A percentile compares a stretch with the other conserved stretches of the same genome.
Conservation (phyloP, 176 grass and related monocot genomes). For the Eragrostis nindensis region DNA sequence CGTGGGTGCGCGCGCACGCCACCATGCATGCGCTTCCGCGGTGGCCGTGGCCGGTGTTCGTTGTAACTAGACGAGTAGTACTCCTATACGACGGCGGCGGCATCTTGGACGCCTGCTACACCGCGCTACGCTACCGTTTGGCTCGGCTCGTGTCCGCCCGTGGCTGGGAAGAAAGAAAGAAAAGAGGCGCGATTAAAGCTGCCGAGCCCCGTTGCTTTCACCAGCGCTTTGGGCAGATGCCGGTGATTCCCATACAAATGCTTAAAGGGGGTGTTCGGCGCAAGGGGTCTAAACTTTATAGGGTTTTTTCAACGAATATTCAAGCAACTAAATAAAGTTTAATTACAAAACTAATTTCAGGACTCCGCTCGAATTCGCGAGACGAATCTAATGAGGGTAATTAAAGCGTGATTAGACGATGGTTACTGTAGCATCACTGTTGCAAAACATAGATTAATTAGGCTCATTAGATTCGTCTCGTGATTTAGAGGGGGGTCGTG, state of each 20-base stretch:
- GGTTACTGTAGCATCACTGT: too few species aligned
- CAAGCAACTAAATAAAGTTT: too few species aligned
- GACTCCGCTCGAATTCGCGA: too few species aligned
- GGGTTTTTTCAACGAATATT: too few species aligned
- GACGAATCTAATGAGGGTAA: too few species aligned
- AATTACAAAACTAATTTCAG: too few species aligned
- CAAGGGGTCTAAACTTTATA: too few species aligned
- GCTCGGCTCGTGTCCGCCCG: background rate
- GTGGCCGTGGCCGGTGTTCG: background rate
- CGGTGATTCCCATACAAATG: conserved; percentile 76
- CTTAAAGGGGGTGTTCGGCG: too few species aligned
- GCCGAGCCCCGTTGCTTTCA: conserved; percentile 37
- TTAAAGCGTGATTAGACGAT: too few species aligned
- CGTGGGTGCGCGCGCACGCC: background rate
- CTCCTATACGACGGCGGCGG: background rate
- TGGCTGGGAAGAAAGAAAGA: background rate
- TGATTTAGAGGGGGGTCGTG: too few species aligned
- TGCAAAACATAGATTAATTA: too few species aligned
- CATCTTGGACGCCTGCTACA: background rate
- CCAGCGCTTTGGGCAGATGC: conserved; percentile 33
- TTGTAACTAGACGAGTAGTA: background rate
- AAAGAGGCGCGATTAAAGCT: conserved; percentile 50
- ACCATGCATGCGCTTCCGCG: background rate
- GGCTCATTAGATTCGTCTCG: too few species aligned
- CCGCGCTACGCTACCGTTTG: background rate